Base-by-base conservation (phyloP, 2,329 filamentous ascomycete genomes). In the Trichoderma simmonsii region DNA sequence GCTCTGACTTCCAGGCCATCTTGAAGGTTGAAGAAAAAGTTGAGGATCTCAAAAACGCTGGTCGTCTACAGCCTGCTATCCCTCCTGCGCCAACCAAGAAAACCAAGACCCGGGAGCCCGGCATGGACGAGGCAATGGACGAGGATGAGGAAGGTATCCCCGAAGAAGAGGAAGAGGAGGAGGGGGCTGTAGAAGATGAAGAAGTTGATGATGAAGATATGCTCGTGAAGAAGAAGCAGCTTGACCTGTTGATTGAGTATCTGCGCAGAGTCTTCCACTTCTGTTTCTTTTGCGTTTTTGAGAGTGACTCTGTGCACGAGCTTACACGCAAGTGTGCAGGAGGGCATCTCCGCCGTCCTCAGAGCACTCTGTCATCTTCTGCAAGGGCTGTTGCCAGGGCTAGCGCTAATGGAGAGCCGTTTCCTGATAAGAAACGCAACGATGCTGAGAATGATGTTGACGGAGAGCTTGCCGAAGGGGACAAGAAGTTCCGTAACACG, bases 211-310 rank as follows among this genome's bases (percentile, higher is more conserved):
- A 97, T 77, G 94, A 97, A 78, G 94, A 98, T 54, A 85, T 98
- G 51, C 82, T 98, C 70, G 88, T 91, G 54, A 96, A 97, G 86
- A 98, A 98, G 88, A 98, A 99, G 86, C 95, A 96, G 78, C 89
- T 99, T 64, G 96, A 99, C 82, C 86, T 99, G 43, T 87, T 97
- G 81, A 96, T 98, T 68, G 96, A 99, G 83, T 99, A 99, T 80
- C 87, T 99, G 73, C 94, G 96, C 67, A 91, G 96, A 18, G 96
- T 99, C 67, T 97, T 97, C 87, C 98, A 96, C 83, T 98, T 99
- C 84, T 99, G 96, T 85, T 98, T 99, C 86, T 99, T 98, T 85
- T 99, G 96, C 81, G 97, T 99, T 6, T 98, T 99, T 76, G 96
- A 99, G 83, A 96, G 94, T 79, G 96, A 99, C 81, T 98, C 95